Evolutionary conservation across 176 grass and related monocot genomes (phyloP), one percentile per base, ranked within the genome.

Genomic region (Saccharum officinarum): DNA sequence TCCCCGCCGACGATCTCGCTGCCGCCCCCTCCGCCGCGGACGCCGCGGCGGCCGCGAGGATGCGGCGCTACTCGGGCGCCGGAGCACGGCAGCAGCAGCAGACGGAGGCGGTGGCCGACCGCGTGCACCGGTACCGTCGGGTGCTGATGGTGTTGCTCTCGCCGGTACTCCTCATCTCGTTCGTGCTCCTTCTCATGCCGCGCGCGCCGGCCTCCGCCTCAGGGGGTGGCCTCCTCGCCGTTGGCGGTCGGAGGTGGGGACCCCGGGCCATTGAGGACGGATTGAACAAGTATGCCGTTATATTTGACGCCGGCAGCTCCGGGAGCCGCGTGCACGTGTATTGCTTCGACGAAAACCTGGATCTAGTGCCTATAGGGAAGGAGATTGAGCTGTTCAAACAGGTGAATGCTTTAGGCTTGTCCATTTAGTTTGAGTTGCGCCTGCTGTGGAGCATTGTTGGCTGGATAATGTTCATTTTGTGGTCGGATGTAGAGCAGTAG

Each of bases 251-350:
- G 76, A 94, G 89, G 86, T 88, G 85, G 76, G 78, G 87, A 1
- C 95, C 92, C 44, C 80, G 76, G 80, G 80, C 84, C 46, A 67
- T 72, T 8, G 81, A 40, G 1, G 88, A 82, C 26, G 83, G 87
- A 83, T 84, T 77, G 31, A 92, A 83, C 78, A 98, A 77, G 59
- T 95, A 98, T 6, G 93, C 93, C 1, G 93, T 98, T n/a, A 91
- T 95, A 40, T 98, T 98, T 64, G 97, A 98, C 34, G 97, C 91
- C 2, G 97, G 97, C 20, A 98, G 97, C 88, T 98, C 97, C 8
- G 97, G 97, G 68, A 98, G 93, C 66, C 91, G 97, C 79, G 97
- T 98, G 54, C 97, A 98, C 82, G 97, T 99, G 3, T 96, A 91
- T 84, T 88, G 90, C 88, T 99, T 99, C 78, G 90, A 99, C 69